Evolutionary conservation across 345 rosid genomes (phyloP), one percentile per base, ranked within the genome.

Genomic region (Hypericum androsaemum): DNA sequence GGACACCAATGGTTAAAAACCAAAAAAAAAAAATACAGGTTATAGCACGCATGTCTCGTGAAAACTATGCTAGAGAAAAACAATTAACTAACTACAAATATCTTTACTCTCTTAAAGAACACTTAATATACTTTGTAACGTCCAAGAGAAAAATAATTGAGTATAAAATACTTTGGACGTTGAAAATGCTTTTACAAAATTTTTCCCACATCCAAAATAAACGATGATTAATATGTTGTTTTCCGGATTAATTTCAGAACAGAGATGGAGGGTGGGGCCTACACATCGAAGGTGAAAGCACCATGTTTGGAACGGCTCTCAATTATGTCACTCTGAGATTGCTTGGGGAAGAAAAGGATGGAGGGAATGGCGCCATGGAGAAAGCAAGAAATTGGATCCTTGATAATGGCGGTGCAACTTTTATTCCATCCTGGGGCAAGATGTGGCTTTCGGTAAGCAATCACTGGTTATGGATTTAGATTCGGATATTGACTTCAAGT

Each of bases 181-280:
- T 22, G 32, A 22, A 22, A 22, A 22, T 22, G 32, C 32, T 46
- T 39, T 42, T 28, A 0, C 11, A 28, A 42, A 9, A 10, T 7
- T 11, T 6, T 16, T 7, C 12, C 14, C 2, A 32, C 36, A 14
- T 58, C 4, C 37, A 43, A 43, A 9, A 17, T 9, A 47, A 38
- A 16, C 5, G 16, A 44, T 44, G 48, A 44, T 8, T 10, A 44
- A 58, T 7, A 0, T 9, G 5, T 7, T 15, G 1, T 10, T 10
- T 39, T 7, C 10, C 39, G 10, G 6, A 3, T 14, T 7, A 8
- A 35, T 22, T 12, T 7, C 37, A 85, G 92, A 81, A 86, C 7
- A 56, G 54, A 63, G 92, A 83, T 44, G 92, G 92, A 6, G 95
- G 95, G 0, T 86, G 88, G 92, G 92, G 95, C 50, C 44, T 83